Percentiles rank a stretch among this genome's conserved stretches.
These are phyloP conservation scores for Monosporascus sp. DNA, from an alignment of 2,329 filamentous ascomycete species.

Conservation along the genomic window DNA sequence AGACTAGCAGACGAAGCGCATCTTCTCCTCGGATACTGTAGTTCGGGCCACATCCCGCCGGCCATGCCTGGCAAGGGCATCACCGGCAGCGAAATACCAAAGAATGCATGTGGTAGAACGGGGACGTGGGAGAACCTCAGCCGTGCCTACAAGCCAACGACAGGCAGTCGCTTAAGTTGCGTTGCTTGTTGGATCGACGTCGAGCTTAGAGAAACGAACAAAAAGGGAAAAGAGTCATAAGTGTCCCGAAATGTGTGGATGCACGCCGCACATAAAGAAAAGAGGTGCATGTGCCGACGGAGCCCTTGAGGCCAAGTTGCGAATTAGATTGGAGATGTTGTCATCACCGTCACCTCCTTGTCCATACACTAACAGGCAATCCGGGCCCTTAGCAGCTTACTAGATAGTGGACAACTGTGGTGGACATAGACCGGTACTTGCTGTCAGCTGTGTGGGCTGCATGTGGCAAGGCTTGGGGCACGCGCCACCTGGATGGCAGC, in stretches of 20 bases:
- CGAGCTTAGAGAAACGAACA: too few species aligned
- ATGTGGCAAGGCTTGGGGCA: too few species aligned
- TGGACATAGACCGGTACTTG: too few species aligned
- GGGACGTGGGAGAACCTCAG: neutral
- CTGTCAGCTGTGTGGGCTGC: too few species aligned
- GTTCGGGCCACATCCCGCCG: conserved; percentile 23
- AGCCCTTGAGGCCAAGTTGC: neutral
- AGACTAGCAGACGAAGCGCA: conserved; percentile 16
- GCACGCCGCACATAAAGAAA: neutral
- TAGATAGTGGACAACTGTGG: neutral
- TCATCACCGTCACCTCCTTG: neutral
- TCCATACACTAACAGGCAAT: neutral
- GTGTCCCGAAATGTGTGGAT: too few species aligned
- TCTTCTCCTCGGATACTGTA: conserved; percentile 10
- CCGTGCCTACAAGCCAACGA: too few species aligned
- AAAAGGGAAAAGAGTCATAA: too few species aligned
- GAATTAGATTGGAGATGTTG: neutral
- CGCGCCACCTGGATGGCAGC: too few species aligned
- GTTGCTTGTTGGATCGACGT: too few species aligned
- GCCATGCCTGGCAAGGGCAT: conserved; percentile 35
- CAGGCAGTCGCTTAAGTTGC: too few species aligned
- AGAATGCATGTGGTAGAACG: conserved; percentile 27
- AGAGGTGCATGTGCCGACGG: too few species aligned
- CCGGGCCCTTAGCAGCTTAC: neutral
- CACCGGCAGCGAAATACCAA: conserved; percentile 29